Base-by-base conservation (phyloP, 495 filamentous ascomycete species). In the Talaromyces adpressus region DNA sequence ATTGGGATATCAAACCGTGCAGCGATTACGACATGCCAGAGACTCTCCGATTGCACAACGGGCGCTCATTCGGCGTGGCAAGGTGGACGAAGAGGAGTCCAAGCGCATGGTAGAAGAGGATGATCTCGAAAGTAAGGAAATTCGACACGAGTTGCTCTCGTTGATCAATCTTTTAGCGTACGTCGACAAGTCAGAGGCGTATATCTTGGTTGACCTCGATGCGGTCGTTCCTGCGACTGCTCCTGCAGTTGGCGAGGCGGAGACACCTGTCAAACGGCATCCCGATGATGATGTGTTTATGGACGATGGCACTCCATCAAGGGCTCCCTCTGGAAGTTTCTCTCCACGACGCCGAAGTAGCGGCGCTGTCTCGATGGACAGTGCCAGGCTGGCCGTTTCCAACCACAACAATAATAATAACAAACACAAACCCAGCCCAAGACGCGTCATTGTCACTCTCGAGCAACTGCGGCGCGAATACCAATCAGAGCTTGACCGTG, bases 141-240 rank as follows among this genome's bases (percentile, higher is more conserved):
- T 88, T 32, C 71, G 77, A 41, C 74, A 84, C 51, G 87, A 88
- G 66, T 93, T 96, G 64, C 71, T 97, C 9, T 83, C 88, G 62
- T 79, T 98, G 41, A 93, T 98, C 76, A 98, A 98, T 71, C 84
- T 90, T 4, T 77, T 98, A 66, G 86, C 85, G 57, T 94, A 90
- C 63, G 91, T 96, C n/a, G 83, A 87, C 39, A 78, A 86, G 65
- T 86, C 89, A 66, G 87, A 96, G 70, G 91, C 89, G 0, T 97
- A 86, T 73, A 81, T 88, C 39, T 75, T 87, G 29, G 82, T 83
- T 20, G 82, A 85, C 61, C 75, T 71, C 53, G 73, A 74, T 18
- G 69, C 73, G 20, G 47, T 67, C 49, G 22, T 59, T 5, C 25
- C 41, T n/a, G 58, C 58, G 6, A 23, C 67, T 8, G 25, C 65